Percentiles rank a stretch among this genome's conserved stretches.
These are phyloP conservation scores for Elymus sibiricus DNA, from an alignment of 176 grass and related monocot species.

Conservation along the genomic window DNA sequence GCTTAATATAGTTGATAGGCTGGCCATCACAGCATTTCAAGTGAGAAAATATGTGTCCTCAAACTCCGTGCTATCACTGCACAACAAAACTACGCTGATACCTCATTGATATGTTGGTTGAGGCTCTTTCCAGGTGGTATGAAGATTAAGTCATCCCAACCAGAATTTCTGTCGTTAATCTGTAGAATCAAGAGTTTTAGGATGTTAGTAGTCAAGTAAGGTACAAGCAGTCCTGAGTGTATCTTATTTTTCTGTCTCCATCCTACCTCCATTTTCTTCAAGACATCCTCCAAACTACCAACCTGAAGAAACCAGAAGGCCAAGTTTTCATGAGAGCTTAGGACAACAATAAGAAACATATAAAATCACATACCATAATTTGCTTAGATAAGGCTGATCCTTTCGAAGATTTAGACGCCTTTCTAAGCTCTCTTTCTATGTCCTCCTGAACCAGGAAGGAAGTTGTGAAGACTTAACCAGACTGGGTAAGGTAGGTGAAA, in stretches of 20 bases:
- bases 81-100: slow-evolving; percentile 51
- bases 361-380: slow-evolving; percentile 61
- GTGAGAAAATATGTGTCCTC: slow-evolving; percentile 1
- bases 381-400: slow-evolving; percentile 66
- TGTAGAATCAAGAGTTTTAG: slow-evolving; percentile 15
- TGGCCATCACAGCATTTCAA: slow-evolving; percentile 43
- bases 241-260: neutral
- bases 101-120: slow-evolving; percentile 78
- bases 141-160: slow-evolving; percentile 98
- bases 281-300: slow-evolving; percentile 89
- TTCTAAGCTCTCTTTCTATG: slow-evolving; percentile 91
- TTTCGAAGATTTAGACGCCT: slow-evolving; percentile 50
- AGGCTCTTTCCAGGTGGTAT: slow-evolving; percentile 91
- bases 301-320: slow-evolving; percentile 48
- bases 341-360: neutral
- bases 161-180: slow-evolving; percentile 90
- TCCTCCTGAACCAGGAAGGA: slow-evolving; percentile 56
- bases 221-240: neutral
- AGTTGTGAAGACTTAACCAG: slow-evolving; percentile 12
- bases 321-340: slow-evolving; percentile 5
- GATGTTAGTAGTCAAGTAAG: neutral
- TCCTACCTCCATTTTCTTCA: slow-evolving; percentile 98
- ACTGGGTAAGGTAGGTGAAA: neutral
- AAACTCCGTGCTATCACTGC: slow-evolving; percentile 26
- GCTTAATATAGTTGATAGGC: slow-evolving; percentile 24